Base-by-base conservation (phyloP, 2,329 filamentous ascomycete genomes). In the Zasmidium angulare region DNA sequence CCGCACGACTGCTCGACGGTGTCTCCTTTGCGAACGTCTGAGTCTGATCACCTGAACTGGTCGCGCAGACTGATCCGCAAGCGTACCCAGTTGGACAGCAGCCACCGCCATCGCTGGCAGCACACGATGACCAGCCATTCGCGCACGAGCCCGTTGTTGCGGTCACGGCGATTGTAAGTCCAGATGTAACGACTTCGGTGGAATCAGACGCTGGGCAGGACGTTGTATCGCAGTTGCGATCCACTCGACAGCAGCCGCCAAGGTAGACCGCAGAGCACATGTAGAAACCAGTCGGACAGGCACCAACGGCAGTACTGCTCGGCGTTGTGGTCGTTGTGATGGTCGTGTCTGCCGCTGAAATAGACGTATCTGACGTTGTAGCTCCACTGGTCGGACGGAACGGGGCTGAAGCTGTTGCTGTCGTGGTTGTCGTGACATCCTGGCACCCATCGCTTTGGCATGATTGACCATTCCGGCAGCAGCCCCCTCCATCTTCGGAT, bases 201-300 rank as follows among this genome's bases (percentile, higher is more conserved):
- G 78, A 82, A 9, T 81, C 73, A 0, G 81, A 77, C 0, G 84
- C 76, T 0, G 90, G 89, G 69, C 93, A 98, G 6, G 88, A 90
- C 0, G 89, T 90, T 0, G 87, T 89, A 60, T 89, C 85, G 76
- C 93, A 98, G 76, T 96, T 84, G 20, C 93, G 86, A 1, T 91
- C 93, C 0, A 91, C 92, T 58, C 89, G 89, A 77, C 93, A 98
- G 78, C 93, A 98, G 20, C 91, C 91, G 14, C 90, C 91, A 1
- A 83, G 79, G 60, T 93, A 91, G 60, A 87, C 86, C 1, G 93
- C 93, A 1, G 88, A 85, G 75, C 93, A 98, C 53, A 91, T 88
- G 75, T 98, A 98, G 79, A 93, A 98, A 1, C 93, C 93, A 0
- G 88, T 93, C 0, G 93, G 93, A 68, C 93, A 98, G 67, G 82